A percentile compares a stretch with the other conserved stretches of the same genome.
phyloP scores from a whole-genome alignment of 371 early-diverging fungal genomes.

The Mucor plumbeus region DNA sequence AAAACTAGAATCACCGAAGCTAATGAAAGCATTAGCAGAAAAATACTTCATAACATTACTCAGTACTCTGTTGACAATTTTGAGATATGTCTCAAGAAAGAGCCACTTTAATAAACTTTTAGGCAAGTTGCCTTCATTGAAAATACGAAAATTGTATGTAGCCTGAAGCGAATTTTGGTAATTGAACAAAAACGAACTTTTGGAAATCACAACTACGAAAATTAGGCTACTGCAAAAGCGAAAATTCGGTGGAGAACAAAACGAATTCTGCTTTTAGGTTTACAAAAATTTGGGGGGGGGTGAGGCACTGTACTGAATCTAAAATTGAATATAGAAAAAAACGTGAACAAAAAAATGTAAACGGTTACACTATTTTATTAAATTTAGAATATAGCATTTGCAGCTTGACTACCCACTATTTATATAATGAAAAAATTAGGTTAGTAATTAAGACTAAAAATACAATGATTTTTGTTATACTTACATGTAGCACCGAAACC shows the following conservation, averaged over 20 bases:
- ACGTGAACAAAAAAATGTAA: too few species aligned
- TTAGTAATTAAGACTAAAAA: neutral
- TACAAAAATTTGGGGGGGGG: constrained; percentile 5
- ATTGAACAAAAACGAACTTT: constrained; percentile 9
- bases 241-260: constrained; percentile 13
- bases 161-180: constrained; percentile 3
- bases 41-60: too few species aligned
- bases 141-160: neutral
- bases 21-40: too few species aligned
- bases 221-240: constrained; percentile 13
- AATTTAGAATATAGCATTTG: neutral
- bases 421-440: constrained; percentile 2
- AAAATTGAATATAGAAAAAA: too few species aligned
- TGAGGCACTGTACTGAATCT: constrained; percentile 8
- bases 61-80: too few species aligned
- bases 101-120: too few species aligned
- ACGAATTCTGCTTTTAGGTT: constrained; percentile 17
- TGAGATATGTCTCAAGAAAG: too few species aligned
- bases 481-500: constrained; percentile 56
- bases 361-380: too few species aligned
- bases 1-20: too few species aligned
- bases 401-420: constrained; percentile 48
- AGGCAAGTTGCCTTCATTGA: too few species aligned
- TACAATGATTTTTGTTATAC: constrained; percentile 11
- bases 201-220: constrained; percentile 11